Evolutionary conservation across 441 rosid species (phyloP), one percentile per base, ranked within the genome.

Genomic region (Dalechampia spathulata): DNA sequence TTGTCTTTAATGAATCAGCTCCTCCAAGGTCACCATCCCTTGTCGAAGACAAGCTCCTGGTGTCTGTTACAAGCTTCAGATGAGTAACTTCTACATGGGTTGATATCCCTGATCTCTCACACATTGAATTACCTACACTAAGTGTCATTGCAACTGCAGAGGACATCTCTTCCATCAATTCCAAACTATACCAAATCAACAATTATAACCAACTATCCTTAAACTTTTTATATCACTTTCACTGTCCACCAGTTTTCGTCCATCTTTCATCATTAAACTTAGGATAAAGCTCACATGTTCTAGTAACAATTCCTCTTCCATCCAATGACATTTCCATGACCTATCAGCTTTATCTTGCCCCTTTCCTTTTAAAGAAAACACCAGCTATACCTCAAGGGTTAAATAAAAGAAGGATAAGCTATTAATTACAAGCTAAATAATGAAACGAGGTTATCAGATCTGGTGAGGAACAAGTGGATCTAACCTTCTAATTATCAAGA

Each of bases 101-200:
- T 1, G 86, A 55, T 58, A 79, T 70, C 56, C 87, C 84, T 17
- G 91, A 69, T 55, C 60, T 76, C 54, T 88, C 90, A 54, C 78
- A 75, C 69, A 78, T 46, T n/a, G 90, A 70, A 70, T 65, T 83
- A 38, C 81, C 81, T 52, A 85, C 41, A 68, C 79, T 77, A 71
- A 88, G 71, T 19, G 89, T 83, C 62, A 83, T 57, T 27, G 90
- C 82, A 61, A 85, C 80, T 39, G 94, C 81, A 1, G 91, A 69
- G 51, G 83, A 66, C 86, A 85, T 88, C 64, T 85, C 87, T 68
- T 88, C 91, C 96, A 88, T 88, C 72, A 78, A 69, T 63, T 39
- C 57, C 49, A 39, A 62, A 38, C 45, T 32, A 56, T 27, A 17
- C 23, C 25, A 70, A 32, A 48, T 60, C 56, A 60, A 41, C 22